phyloP scores from a whole-genome alignment of 371 early-diverging fungal genomes.

The Thermomucor indicae-seudaticae region DNA sequence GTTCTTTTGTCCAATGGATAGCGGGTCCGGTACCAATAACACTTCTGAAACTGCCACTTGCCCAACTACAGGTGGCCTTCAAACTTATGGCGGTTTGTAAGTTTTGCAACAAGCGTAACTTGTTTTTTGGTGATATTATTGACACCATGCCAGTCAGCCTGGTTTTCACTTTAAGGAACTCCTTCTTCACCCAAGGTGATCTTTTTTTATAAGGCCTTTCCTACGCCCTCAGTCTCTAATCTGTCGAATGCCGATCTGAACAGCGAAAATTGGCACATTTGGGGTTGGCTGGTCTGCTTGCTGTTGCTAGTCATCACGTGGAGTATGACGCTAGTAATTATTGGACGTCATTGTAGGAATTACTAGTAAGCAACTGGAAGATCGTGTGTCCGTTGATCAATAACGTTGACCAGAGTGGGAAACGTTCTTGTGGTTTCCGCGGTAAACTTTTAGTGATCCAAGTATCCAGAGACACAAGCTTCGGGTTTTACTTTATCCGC shows the following conservation, averaged over 20 bases:
- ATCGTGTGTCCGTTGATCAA: neutral
- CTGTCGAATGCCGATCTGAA: too few relatives aligned
- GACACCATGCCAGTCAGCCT: slow-evolving; percentile 16
- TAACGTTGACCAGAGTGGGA: neutral
- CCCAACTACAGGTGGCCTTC: slow-evolving; percentile 14
- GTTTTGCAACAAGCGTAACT: neutral
- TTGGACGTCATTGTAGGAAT: slow-evolving; percentile 29
- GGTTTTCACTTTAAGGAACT: slow-evolving; percentile 33
- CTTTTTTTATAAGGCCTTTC: neutral
- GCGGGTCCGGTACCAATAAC: slow-evolving; percentile 1
- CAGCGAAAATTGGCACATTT: slow-evolving; percentile 41
- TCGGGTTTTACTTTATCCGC: slow-evolving; percentile 42
- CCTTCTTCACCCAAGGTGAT: slow-evolving; percentile 34
- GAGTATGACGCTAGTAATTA: slow-evolving; percentile 26
- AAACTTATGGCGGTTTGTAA: slow-evolving; percentile 13
- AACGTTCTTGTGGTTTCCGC: neutral
- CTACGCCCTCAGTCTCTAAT: neutral
- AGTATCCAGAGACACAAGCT: slow-evolving; percentile 44
- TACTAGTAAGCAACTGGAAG: slow-evolving; percentile 46
- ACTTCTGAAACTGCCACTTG: slow-evolving; percentile 2
- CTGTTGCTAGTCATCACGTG: slow-evolving; percentile 28
- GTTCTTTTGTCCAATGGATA: neutral
- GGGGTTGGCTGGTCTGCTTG: slow-evolving; percentile 41
- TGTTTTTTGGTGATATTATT: slow-evolving; percentile 4
- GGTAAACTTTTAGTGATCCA: slow-evolving; percentile 20